Evolutionary conservation across 352 stramenopile genomes (phyloP).

Genomic region (Pythium aquatile): DNA sequence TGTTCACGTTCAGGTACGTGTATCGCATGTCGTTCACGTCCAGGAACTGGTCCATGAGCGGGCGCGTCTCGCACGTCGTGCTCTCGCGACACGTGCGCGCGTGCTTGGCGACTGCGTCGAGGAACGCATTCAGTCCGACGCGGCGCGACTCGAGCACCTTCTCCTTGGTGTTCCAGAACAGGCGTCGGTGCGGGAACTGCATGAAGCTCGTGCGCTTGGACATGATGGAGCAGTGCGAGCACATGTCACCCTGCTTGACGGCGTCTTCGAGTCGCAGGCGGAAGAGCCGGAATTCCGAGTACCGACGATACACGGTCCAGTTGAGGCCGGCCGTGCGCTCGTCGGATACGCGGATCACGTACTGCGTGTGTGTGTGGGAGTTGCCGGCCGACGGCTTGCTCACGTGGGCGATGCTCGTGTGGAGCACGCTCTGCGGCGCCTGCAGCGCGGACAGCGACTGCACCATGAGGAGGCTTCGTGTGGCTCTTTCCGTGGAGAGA

Average conservation of each 20-base stretch:
- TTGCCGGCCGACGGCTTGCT: constrained; percentile 53
- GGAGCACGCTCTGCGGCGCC: constrained; percentile 50
- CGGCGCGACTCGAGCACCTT: constrained; percentile 74
- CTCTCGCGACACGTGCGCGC: constrained; percentile 71
- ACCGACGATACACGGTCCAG: constrained; percentile 85
- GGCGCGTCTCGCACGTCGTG: constrained; percentile 66
- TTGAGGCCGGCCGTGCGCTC: constrained; percentile 63
- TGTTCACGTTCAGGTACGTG: constrained; percentile 85
- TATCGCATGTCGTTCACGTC: constrained; percentile 89
- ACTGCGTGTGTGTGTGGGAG: constrained; percentile 78
- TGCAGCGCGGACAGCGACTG: constrained; percentile 9
- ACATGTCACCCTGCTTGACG: constrained; percentile 67
- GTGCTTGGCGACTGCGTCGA: constrained; percentile 74
- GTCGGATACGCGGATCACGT: constrained; percentile 82
- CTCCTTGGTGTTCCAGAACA: constrained; percentile 74
- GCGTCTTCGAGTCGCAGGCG: constrained; percentile 62
- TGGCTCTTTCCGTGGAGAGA: not conserved
- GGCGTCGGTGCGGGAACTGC: constrained; percentile 71
- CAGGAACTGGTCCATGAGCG: constrained; percentile 86
- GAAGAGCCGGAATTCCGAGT: constrained; percentile 82
- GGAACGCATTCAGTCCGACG: constrained; percentile 70
- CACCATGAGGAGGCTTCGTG: not conserved
- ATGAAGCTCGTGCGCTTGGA: constrained; percentile 79
- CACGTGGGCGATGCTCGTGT: constrained; percentile 80
- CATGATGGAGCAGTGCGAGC: constrained; percentile 73